Base-by-base conservation (phyloP, 768 basidiomycete genomes). In the Pulveroboletus frians region DNA sequence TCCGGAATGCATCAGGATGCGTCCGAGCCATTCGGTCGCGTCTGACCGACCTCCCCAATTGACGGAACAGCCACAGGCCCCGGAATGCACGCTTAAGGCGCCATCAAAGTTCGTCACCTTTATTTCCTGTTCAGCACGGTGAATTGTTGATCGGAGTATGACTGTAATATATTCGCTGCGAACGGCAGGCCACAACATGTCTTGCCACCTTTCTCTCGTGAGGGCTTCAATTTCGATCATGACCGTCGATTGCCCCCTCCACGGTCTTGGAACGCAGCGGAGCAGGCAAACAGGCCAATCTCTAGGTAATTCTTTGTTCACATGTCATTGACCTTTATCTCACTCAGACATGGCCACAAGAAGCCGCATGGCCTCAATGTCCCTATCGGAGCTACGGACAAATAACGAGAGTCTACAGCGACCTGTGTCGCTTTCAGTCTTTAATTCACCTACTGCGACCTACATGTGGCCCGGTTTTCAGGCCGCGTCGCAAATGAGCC, bases 391-490 rank as follows among this genome's bases (percentile, higher is more conserved):
- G 30, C 45, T 51, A 23, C 55, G 53, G 53, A 44, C 47, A 47
- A 48, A 56, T 53, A 53, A 60, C 39, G 63, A 66, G 35, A 51
- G 50, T 54, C 52, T 46, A 21, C 67, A 65, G 51, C 68, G 60
- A 60, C 68, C 66, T 32, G 62, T 69, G 42, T 66, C 68, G 41
- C 63, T 75, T 46, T 71, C 71, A 20, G 67, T 73, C 43, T 73
- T 73, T 61, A 69, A 71, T 57, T 68, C 71, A 39, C 67, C 72
- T 40, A 73, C 69, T 47, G 71, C 76, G 51, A 71, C 73, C 39
- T 78, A 69, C 60, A 66, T 69, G 59, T 78, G 76, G 76, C 73
- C 74, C n/a, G 66, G 60, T 49, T 69, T 77, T 51, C 65, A 69
- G 55, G 65, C 73, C 53, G 71, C 73, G 21, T 77, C 73, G 31